Evolutionary conservation across 1,284 basidiomycete species (phyloP), one percentile per base, ranked within the genome.

Genomic region (Malassezia slooffiae): DNA sequence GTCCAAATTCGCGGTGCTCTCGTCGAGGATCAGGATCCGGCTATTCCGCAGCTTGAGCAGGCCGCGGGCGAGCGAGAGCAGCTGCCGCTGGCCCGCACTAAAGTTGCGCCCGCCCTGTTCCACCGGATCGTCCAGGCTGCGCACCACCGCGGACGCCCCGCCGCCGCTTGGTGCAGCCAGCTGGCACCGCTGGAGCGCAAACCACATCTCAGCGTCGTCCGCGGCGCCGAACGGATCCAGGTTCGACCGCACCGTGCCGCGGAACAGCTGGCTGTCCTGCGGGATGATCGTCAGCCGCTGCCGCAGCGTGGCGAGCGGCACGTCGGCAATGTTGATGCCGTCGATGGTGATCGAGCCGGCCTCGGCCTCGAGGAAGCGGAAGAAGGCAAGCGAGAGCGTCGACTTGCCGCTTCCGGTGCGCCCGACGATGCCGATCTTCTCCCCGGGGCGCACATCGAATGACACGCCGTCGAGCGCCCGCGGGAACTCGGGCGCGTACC

Each of bases 321-420:
- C 89, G 5, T 73, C 80, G 0, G 82, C 80, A 45, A 93, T 85
- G 67, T 93, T 85, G 19, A 90, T 58, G n/a, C 77, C 85, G 70
- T 96, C 91, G 37, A 99, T 79, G 16, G 80, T 43, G 45, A 97
- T 95, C 35, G 74, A 77, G 0, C 90, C 90, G 9, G 73, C 72
- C 1, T 77, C 74, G 0, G 88, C 87, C 60, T 96, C 89, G 6
- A 82, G 82, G 60, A 95, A 93, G 39, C 93, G 80, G 80, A 96
- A 95, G 75, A 95, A 88, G 16, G 83, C 85, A 20, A 93, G 74
- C 0, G 88, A 88, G 13, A 95, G 76, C 1, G 88, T 93, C 44
- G 81, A 84, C 72, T 90, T 89, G 34, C 86, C 86, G 19, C 73
- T 72, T 13, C 91, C 90, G 0, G 89, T 93, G 35, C 85, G 75